Conservation (phyloP, 805 yeast genomes). For the Hanseniaspora singularis region DNA sequence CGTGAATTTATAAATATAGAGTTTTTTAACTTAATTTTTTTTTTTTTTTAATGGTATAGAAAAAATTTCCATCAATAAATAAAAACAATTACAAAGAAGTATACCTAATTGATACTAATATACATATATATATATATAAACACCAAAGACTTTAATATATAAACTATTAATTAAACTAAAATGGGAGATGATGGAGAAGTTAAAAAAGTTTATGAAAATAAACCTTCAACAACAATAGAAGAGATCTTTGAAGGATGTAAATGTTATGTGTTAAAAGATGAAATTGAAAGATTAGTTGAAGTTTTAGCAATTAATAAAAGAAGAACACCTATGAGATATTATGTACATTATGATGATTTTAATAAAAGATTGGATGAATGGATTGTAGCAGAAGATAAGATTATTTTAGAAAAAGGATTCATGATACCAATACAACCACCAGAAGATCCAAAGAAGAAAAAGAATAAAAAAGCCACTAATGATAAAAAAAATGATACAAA, state of each 20-base stretch:
- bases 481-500: conserved; percentile 20
- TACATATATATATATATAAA: too few relatives aligned
- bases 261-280: conserved; percentile 71
- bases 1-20: too few relatives aligned
- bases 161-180: too few relatives aligned
- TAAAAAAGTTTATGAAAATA: conserved; percentile 23
- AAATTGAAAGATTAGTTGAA: conserved; percentile 70
- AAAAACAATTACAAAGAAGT: too few relatives aligned
- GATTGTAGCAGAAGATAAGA: conserved; percentile 63
- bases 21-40: too few relatives aligned
- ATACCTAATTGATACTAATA: too few relatives aligned
- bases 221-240: conserved; percentile 24
- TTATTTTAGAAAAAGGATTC: conserved; percentile 54
- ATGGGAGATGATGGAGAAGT: conserved; percentile 18
- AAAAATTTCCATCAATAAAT: too few relatives aligned
- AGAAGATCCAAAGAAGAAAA: conserved; percentile 25
- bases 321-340: conserved; percentile 67
- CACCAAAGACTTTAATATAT: too few relatives aligned
- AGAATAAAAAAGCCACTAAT: conserved; percentile 31
- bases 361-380: conserved; percentile 96
- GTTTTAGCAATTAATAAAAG: conserved; percentile 62
- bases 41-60: too few relatives aligned
- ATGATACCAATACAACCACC: conserved; percentile 48
- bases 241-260: conserved; percentile 68
- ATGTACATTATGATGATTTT: conserved; percentile 88